Conservation (phyloP, 2,329 filamentous ascomycete genomes). For the Metarhizium robertsii region DNA sequence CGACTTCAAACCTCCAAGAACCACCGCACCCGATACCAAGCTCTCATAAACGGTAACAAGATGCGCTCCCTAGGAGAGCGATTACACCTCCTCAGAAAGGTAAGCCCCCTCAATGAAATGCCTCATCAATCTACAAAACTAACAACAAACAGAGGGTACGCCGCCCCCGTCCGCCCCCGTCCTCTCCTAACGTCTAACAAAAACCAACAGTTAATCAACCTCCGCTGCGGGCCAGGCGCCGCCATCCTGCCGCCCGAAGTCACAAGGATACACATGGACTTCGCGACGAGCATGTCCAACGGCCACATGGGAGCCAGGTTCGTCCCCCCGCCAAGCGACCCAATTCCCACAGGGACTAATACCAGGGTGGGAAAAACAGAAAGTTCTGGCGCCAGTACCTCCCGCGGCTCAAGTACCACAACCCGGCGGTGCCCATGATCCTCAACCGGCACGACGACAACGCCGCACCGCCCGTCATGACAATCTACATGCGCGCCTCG, state of each 20-base stretch:
- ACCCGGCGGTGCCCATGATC: slow-evolving; percentile 75
- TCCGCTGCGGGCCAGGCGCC: slow-evolving; percentile 77
- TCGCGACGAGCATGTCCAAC: slow-evolving; percentile 49
- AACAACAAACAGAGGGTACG: not conserved
- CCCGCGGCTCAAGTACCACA: slow-evolving; percentile 87
- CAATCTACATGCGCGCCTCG: slow-evolving; percentile 50
- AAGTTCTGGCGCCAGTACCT: slow-evolving; percentile 84
- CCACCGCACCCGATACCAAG: not conserved
- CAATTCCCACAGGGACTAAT: not conserved
- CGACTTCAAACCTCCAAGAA: not conserved
- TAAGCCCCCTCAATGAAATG: slow-evolving; percentile 32
- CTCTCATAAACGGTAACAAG: slow-evolving; percentile 10
- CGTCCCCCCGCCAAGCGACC: slow-evolving; percentile 10
- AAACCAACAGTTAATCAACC: slow-evolving; percentile 52
- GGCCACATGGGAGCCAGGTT: slow-evolving; percentile 70
- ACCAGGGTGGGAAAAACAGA: slow-evolving; percentile 32
- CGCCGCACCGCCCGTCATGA: slow-evolving; percentile 48
- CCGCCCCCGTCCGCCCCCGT: not conserved
- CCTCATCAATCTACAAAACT: not conserved
- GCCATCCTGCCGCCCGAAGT: slow-evolving; percentile 70
- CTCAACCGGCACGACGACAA: slow-evolving; percentile 59
- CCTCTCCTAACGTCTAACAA: slow-evolving; percentile 12
- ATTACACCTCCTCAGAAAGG: slow-evolving; percentile 64
- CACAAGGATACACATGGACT: slow-evolving; percentile 65
- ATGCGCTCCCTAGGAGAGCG: slow-evolving; percentile 51